phyloP scores from a whole-genome alignment of 2,329 filamentous ascomycete genomes.

The Penicillium freii region DNA sequence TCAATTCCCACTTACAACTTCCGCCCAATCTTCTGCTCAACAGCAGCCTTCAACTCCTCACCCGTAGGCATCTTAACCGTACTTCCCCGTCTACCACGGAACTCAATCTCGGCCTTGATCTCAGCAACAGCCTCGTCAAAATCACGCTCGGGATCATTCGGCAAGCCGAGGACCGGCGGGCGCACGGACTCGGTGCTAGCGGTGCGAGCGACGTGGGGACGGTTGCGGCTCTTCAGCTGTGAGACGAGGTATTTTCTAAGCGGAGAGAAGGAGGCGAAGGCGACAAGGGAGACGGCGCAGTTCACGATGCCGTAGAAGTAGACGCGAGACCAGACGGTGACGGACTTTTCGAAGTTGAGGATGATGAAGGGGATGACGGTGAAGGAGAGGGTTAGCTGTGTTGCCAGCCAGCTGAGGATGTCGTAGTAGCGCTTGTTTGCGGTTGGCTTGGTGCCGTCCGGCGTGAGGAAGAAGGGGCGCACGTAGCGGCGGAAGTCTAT shows the following conservation, averaged over 20 bases:
- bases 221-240: constrained; percentile 58
- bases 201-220: constrained; percentile 43
- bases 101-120: constrained; percentile 70
- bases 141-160: constrained; percentile 71
- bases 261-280: constrained; percentile 69
- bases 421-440: constrained; percentile 85
- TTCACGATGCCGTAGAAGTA: constrained; percentile 83
- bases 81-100: constrained; percentile 50
- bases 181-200: constrained; percentile 59
- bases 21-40: constrained; percentile 52
- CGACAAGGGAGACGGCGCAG: constrained; percentile 62
- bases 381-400: constrained; percentile 82
- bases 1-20: constrained; percentile 33
- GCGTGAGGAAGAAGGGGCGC: constrained; percentile 87
- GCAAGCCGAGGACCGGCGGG: constrained; percentile 72
- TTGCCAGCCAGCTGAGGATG: constrained; percentile 68
- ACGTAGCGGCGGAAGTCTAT: constrained; percentile 83
- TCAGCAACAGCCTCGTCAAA: constrained; percentile 76
- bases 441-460: constrained; percentile 67
- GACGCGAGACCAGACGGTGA: constrained; percentile 76
- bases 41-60: constrained; percentile 52
- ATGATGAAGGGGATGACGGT: constrained; percentile 81
- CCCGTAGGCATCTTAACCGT: constrained; percentile 46
- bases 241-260: constrained; percentile 62
- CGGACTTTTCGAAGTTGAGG: constrained; percentile 67